Base-by-base conservation (phyloP, 2,329 filamentous ascomycete species). In the Sodiomyces alkalinus region DNA sequence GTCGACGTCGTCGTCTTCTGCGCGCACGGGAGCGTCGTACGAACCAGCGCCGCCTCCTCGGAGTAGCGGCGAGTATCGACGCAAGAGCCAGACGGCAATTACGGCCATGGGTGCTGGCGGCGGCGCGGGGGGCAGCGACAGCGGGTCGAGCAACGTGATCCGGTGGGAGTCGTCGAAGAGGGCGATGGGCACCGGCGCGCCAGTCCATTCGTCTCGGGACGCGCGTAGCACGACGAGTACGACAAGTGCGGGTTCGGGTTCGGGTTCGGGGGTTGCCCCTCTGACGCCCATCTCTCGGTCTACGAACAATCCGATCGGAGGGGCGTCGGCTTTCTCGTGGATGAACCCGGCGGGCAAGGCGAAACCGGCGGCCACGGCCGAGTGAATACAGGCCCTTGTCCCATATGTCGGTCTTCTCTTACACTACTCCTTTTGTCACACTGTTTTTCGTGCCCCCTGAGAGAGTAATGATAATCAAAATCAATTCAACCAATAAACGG, bases 241-340 rank as follows among this genome's bases (percentile, higher is more conserved):
- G 20, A 29, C 20, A 20, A 29, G 17, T n/a, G 15, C 27, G 21
- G 24, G 27, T 32, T 51, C 56, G 26, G 39, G 41, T 21, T 53
- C 55, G 30, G 56, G 51, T 29, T 44, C 49, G 20, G n/a, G n/a
- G n/a, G n/a, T n/a, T n/a, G 45, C 44, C 18, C 48, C 56, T 12
- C 19, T 17, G 27, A 21, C 27, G 22, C 43, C 53, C 12, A 46
- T 58, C n/a, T 57, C 69, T 11, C 67, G 73, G 32, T 64, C 72
- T 6, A 62, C 72, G 18, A 96, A 96, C 45, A n/a, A n/a, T n/a
- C 87, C 90, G 0, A 70, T 93, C 12, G 87, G 87, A 7, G 81
- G 81, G n/a, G 87, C 80, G 10, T 90, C 82, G 33, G 87, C 87
- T 3, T 96, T 96, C 56, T 77, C 80, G 9, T 96, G 86, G 86